Evolutionary conservation across 352 stramenopile genomes (phyloP), one percentile per base, ranked within the genome.

Genomic region (Phytophthora pseudosyringae): DNA sequence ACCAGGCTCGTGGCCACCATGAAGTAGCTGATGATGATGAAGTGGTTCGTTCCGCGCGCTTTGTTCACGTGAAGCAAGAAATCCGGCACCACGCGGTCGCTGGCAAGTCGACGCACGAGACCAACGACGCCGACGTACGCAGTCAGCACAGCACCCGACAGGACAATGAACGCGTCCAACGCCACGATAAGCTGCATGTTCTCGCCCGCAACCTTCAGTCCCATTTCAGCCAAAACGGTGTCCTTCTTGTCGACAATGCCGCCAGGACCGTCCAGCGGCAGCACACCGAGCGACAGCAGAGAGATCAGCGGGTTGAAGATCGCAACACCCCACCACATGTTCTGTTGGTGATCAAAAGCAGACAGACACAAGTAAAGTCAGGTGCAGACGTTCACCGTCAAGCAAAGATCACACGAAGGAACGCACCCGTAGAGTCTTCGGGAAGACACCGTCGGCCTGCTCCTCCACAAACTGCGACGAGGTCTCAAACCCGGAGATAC

Each of bases 381-480:
- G 44, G 43, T 18, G 59, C 46, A 25, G 21, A 28, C 5, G 45
- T 21, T 40, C 8, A 35, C 3, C 32, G 3, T 56, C 29, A 45
- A 35, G n/a, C 13, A 15, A 15, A 41, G 3, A 12, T 40, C 10
- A 25, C 43, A 46, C 0, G 26, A 40, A 31, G 4, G 12, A 50
- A 76, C 69, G 35, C 80, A 90, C 78, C 57, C 79, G 75, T n/a
- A 98, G 75, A 16, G 93, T 98, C 75, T 97, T 97, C 9, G 88
- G 86, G 72, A 98, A 98, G 12, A 98, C 94, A 13, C 94, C 93
- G n/a, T 94, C 79, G n/a, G 85, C 91, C 64, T 98, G 93, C 63
- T 98, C 92, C 72, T 98, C 89, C 15, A 98, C 91, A 76, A 98
- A 98, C 73, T 98, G 93, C 21, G 91, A 97, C 40, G 88, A 97